Base-by-base conservation (phyloP, 257 asterid genomes). In the Anisodus acutangulus region DNA sequence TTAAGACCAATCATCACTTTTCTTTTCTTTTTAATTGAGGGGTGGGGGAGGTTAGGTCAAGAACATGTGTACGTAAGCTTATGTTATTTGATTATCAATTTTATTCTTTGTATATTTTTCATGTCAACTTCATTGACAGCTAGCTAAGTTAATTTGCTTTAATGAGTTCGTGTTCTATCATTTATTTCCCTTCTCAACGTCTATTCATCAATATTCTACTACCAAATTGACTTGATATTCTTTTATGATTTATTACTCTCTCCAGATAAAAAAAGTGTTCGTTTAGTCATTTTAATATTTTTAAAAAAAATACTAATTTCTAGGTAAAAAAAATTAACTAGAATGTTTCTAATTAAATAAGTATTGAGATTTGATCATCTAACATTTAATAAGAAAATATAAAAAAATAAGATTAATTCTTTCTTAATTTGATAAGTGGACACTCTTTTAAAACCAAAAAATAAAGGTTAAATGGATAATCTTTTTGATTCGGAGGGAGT, bases 81-180 rank as follows among this genome's bases (percentile, higher is more conserved):
- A 71, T 47, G 6, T 72, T 41, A 47, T 74, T 74, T 22, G 45
- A 76, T 72, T 72, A 51, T 76, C 19, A n/a, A 59, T 59, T 59
- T 17, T 17, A 26, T 51, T 12, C 9, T 22, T 70, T 70, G 12
- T 13, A 76, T 15, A 31, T 31, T 49, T 22, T 76, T 76, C 13
- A 76, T 31, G 64, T 26, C 64, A 76, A 76, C 47, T 76, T 76
- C 81, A 76, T 51, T 76, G 63, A 53, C 81, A 76, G 26, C 81
- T 49, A 74, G 39, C 81, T 26, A 76, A 53, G 43, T 51, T 76
- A 17, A 7, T 76, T 26, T 76, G 2, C 13, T 12, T 51, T 51
- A 51, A 12, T 51, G 81, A 76, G 3, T 22, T 67, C 22, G 10
- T 22, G 81, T 26, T 13, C 13, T 74, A 51, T 22, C 37, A 76